Base-by-base conservation (phyloP, 176 grass and related monocot genomes). In the Phoenix dactylifera region DNA sequence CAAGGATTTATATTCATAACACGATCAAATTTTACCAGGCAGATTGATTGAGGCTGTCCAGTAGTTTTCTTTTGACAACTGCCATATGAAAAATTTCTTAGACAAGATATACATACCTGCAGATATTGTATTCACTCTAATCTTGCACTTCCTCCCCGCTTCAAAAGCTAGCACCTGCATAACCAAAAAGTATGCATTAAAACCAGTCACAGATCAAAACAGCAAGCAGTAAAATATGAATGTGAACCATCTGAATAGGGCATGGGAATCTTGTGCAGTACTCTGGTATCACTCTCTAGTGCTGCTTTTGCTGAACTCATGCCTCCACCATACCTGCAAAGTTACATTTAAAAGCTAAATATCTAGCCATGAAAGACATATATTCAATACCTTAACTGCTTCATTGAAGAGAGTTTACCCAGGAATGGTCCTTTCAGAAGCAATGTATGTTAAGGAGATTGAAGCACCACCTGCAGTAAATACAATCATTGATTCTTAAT, bases 221-320 rank as follows among this genome's bases (percentile, higher is more conserved):
- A 28, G 39, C 26, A 53, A 28, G 26, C 7, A 44, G 35, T 44
- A 1, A 44, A 44, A 44, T 14, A 44, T 44, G 6, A 2, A 44
- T 44, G 35, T 14, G 9, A 44, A 44, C 10, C 35, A 44, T 44
- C 10, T 14, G 35, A 44, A 44, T 2, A 44, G 35, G 10, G 35
- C 3, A 44, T 44, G 35, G 10, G 35, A 44, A 12, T 12, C 35
- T 44, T 14, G 10, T 44, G 35, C 35, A 12, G 35, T 86, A 95
- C 90, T 68, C 57, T 82, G 26, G 85, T 95, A 74, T 95, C 90
- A 29, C 90, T 95, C 76, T 95, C 90, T 60, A 89, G 73, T 48
- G 90, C 85, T 75, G 90, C 85, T 73, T 95, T 95, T 20, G 90
- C 90, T 26, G 90, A 95, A 68, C 85, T 95, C 90, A 95, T 89